Conservation (phyloP, 2,329 filamentous ascomycete species). For the Claviceps africana region DNA sequence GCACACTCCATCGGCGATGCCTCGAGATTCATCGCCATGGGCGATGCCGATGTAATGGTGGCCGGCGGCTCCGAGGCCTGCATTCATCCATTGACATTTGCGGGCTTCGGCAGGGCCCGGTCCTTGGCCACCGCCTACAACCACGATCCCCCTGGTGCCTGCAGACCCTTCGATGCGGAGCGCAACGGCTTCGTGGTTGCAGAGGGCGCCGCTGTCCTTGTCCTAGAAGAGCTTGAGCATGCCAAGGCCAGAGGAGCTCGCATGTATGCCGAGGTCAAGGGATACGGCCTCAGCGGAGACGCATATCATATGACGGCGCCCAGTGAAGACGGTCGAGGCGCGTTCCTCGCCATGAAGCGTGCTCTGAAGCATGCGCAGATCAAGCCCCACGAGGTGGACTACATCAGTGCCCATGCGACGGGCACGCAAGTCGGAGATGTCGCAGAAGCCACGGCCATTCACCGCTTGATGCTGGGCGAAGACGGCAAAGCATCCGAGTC, state of each 20-base stretch:
- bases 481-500: conserved; percentile 47
- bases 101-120: conserved; percentile 77
- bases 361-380: conserved; percentile 62
- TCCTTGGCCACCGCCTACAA: conserved; percentile 78
- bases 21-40: conserved; percentile 77
- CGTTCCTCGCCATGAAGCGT: conserved; percentile 70
- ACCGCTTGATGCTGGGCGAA: conserved; percentile 58
- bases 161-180: conserved; percentile 71
- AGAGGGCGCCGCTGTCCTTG: conserved; percentile 76
- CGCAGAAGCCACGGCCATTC: conserved; percentile 77
- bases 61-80: conserved; percentile 93
- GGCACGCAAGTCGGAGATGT: conserved; percentile 74
- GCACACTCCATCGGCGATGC: conserved; percentile 92
- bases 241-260: conserved; percentile 62
- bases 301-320: conserved; percentile 91
- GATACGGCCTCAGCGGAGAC: conserved; percentile 84
- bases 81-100: conserved; percentile 84
- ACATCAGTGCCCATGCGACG: conserved; percentile 93
- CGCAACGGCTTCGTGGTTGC: conserved; percentile 82
- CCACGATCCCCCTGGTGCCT: conserved; percentile 52
- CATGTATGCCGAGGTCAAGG: conserved; percentile 79
- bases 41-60: conserved; percentile 88
- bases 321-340: conserved; percentile 66
- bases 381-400: conserved; percentile 60
- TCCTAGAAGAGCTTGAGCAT: conserved; percentile 85